These are phyloP conservation scores for Juncus inflexus DNA, from an alignment of 176 grass and related monocot genomes.

Conservation along the genomic window DNA sequence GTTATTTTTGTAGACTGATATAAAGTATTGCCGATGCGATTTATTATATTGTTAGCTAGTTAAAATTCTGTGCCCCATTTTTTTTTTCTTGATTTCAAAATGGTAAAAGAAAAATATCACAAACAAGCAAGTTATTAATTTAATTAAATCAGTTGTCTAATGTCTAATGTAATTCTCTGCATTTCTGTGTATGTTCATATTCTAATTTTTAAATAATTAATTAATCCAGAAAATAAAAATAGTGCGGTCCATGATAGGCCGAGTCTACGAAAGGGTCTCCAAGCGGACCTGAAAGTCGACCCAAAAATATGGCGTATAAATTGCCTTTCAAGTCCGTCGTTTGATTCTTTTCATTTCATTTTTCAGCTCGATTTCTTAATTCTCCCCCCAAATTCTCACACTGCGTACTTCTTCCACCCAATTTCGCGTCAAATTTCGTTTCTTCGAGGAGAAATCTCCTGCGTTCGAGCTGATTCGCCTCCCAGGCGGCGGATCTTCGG, in stretches of 20 bases:
- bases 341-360: not conserved
- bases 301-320: conserved; percentile 26
- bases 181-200: not conserved
- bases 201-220: not conserved
- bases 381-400: conserved; percentile 14
- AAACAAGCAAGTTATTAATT: too few species aligned
- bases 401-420: not conserved
- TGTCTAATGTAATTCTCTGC: too few species aligned
- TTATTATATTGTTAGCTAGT: too few species aligned
- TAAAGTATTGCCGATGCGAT: too few species aligned
- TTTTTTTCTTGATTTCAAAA: too few species aligned
- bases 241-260: conserved; percentile 3
- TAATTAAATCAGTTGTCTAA: too few species aligned
- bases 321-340: conserved; percentile 25
- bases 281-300: conserved; percentile 25
- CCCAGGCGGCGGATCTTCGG: not conserved
- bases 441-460: conserved; percentile 25
- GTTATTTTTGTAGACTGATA: too few species aligned
- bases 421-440: not conserved
- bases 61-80: too few species aligned
- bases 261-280: not conserved
- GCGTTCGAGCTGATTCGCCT: conserved; percentile 28
- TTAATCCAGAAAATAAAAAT: not conserved
- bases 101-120: too few species aligned
- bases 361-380: not conserved